Base-by-base conservation (phyloP, 148 eudicot genomes). In the Vaccinium corymbosum region DNA sequence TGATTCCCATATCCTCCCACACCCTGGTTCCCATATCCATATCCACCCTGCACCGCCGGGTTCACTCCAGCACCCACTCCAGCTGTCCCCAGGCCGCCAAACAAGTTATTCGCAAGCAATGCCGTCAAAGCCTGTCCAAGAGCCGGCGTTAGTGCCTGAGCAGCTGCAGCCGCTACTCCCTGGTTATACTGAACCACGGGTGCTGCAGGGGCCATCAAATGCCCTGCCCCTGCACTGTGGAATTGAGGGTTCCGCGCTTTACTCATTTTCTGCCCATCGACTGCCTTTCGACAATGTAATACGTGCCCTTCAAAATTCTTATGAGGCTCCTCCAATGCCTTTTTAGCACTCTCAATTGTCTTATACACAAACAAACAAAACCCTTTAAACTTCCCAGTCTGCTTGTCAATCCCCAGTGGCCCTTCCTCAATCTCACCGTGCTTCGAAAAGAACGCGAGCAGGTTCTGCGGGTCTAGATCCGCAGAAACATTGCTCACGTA, bases 371-470 rank as follows among this genome's bases (percentile, higher is more conserved):
- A 95, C 62, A 97, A 79, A 50, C 95, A 92, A 52, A 97, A 97
- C 82, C 99, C 99, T 27, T 90, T 97, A 0, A 94, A 94, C 86
- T 88, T 95, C 81, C 98, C 98, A 3, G 94, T 93, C 20, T 79
- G 88, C 89, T 92, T 95, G 80, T 97, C 99, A 8, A 97, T 84
- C 50, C 99, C 99, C 52, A 97, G 66, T 0, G 99, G 99, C 10
- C 99, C 99, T 0, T 97, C 99, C 86, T 97, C 99, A 75, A 97
- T 93, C 88, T 97, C 99, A 25, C 99, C 99, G 85, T 51, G 94
- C 88, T 87, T 92, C 0, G 91, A 82, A 66, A 97, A 97, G 73
- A 80, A 94, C 52, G 81, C 88, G 0, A 87, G 73, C 53, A 97
- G 61, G 83, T 93, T 97, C 32, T 78, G 84, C 0, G 92, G 89